A percentile compares a stretch with the other conserved stretches of the same genome.
These are phyloP conservation scores for Hygrophoropsis aurantiaca DNA, from an alignment of 768 basidiomycete genomes.

Conservation along the genomic window DNA sequence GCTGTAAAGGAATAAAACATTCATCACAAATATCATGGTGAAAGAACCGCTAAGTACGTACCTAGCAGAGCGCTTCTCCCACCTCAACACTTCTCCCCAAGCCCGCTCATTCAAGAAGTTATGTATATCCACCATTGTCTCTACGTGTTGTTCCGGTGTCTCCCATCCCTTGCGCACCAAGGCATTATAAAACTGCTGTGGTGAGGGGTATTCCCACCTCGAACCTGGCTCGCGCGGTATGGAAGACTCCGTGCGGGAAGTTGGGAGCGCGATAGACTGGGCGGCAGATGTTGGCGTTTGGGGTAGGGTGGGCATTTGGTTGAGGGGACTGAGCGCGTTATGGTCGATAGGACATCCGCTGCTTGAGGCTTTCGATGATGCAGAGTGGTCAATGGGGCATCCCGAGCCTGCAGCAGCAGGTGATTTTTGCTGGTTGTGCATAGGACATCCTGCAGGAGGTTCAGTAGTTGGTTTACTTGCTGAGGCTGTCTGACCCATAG, in stretches of 20 bases:
- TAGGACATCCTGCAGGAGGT: slow-evolving; percentile 10
- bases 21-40: slow-evolving; percentile 1
- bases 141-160: slow-evolving; percentile 93
- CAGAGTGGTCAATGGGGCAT: slow-evolving; percentile 47
- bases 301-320: slow-evolving; percentile 86
- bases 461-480: too few species aligned
- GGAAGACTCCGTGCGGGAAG: slow-evolving; percentile 73
- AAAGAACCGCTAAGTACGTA: slow-evolving; percentile 8
- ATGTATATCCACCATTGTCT: slow-evolving; percentile 97
- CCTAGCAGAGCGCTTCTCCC: slow-evolving; percentile 69
- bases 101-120: slow-evolving; percentile 97
- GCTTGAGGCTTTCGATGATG: slow-evolving; percentile 24
- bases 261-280: slow-evolving; percentile 64
- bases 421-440: slow-evolving; percentile 5
- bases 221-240: slow-evolving; percentile 62
- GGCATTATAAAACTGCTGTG: slow-evolving; percentile 98
- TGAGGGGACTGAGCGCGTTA: slow-evolving; percentile 60
- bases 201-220: slow-evolving; percentile 94
- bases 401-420: slow-evolving; percentile 9
- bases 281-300: slow-evolving; percentile 58
- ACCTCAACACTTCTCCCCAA: slow-evolving; percentile 91
- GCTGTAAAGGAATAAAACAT: slow-evolving; percentile 34
- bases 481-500: too few species aligned
- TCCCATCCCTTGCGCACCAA: slow-evolving; percentile 96
- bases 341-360: slow-evolving; percentile 69